Evolutionary conservation across 352 stramenopile species (phyloP).

Genomic region (Globisporangium apiculatum): DNA sequence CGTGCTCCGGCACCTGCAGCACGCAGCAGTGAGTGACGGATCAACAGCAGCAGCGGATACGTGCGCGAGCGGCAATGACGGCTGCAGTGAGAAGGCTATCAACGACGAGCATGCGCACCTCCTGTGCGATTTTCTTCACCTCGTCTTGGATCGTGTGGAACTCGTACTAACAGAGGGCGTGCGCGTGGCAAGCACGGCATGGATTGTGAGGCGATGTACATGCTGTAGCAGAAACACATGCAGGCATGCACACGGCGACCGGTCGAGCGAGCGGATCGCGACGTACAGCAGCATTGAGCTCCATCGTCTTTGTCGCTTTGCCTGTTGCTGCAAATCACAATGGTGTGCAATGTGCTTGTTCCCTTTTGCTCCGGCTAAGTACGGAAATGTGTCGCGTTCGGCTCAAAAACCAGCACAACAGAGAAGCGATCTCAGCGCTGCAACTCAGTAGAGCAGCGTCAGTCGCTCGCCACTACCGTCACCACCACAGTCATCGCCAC

Average conservation of each 20-base stretch:
- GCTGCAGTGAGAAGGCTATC: not conserved
- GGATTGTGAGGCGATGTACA: not conserved
- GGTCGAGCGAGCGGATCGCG: not conserved
- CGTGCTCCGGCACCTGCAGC: conserved; percentile 59
- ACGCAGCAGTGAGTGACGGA: not conserved
- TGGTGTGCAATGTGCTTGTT: not conserved
- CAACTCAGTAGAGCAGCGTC: no score
- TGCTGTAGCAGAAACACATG: not conserved
- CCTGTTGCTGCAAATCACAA: not conserved
- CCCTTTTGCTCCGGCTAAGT: not conserved
- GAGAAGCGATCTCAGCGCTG: no score
- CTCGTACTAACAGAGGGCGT: conserved; percentile 40
- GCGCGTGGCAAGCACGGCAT: no score
- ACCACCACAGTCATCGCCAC: no score
- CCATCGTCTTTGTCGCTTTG: conserved; percentile 20
- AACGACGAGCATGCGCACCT: conserved; percentile 26
- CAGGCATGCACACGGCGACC: not conserved
- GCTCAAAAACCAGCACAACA: no score
- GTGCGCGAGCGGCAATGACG: not conserved
- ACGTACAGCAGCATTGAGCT: conserved; percentile 38
- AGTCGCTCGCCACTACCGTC: no score
- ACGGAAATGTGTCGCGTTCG: no score
- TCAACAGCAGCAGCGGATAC: not conserved
- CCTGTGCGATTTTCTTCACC: conserved; percentile 80
- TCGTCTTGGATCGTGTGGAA: conserved; percentile 83